These are phyloP conservation scores for Vanrija sp. DNA, from an alignment of 1,284 basidiomycete species.

Conservation along the genomic window DNA sequence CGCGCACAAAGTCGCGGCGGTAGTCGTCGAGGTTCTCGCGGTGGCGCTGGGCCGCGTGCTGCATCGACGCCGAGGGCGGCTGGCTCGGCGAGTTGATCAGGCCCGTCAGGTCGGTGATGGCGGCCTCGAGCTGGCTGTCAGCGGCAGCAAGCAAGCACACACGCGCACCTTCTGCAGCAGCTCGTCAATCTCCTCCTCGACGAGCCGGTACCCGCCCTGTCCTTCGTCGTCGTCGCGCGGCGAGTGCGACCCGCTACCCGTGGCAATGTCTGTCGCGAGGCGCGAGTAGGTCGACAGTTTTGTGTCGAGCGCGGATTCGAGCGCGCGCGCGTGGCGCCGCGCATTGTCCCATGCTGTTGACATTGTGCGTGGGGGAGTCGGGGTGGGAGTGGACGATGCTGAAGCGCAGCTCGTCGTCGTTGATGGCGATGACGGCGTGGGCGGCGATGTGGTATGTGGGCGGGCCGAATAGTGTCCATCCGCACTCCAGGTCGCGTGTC, in stretches of 20 bases:
- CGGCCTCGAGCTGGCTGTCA: conserved; percentile 66
- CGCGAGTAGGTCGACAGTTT: conserved; percentile 86
- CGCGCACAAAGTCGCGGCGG: conserved; percentile 72
- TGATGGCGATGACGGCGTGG: neutral
- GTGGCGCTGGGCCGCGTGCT: conserved; percentile 84
- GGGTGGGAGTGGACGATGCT: neutral
- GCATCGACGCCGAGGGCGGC: conserved; percentile 75
- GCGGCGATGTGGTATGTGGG: neutral
- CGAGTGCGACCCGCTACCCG: conserved; percentile 9
- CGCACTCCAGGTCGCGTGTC: neutral
- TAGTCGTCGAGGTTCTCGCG: conserved; percentile 86
- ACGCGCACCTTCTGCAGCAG: conserved; percentile 72
- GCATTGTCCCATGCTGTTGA: conserved; percentile 50
- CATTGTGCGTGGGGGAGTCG: conserved; percentile 11
- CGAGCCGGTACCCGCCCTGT: conserved; percentile 65
- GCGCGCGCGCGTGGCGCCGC: conserved; percentile 80
- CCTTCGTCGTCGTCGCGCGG: conserved; percentile 54
- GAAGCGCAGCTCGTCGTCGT: too few relatives aligned
- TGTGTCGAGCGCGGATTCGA: conserved; percentile 83
- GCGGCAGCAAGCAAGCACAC: neutral
- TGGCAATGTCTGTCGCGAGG: conserved; percentile 68
- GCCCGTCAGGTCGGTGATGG: conserved; percentile 67
- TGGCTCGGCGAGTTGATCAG: conserved; percentile 68
- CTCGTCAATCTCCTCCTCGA: conserved; percentile 78
- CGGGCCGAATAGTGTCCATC: neutral